phyloP scores from a whole-genome alignment of 148 eudicot genomes.

The Dysphania ambrosioides region DNA sequence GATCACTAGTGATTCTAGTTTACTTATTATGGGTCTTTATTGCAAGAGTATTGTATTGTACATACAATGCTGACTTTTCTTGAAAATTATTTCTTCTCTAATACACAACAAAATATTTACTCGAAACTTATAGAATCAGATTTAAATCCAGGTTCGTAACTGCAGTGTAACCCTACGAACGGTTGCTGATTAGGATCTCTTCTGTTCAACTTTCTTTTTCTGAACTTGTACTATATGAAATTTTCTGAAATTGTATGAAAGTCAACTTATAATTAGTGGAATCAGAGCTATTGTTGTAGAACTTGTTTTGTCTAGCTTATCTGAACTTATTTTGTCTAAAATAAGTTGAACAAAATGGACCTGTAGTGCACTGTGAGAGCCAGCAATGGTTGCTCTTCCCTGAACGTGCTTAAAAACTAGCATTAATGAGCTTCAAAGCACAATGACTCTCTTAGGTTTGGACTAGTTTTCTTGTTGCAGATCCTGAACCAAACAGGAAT shows the following conservation, averaged over 20 bases:
- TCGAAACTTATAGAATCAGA: not conserved
- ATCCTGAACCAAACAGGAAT: conserved; percentile 10
- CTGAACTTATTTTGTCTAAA: too few relatives aligned
- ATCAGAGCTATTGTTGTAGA: too few relatives aligned
- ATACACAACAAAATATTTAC: not conserved
- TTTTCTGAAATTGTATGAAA: too few relatives aligned
- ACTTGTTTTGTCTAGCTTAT: too few relatives aligned
- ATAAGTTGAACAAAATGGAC: too few relatives aligned
- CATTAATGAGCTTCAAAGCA: too few relatives aligned
- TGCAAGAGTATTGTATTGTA: too few relatives aligned
- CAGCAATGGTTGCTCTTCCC: not conserved
- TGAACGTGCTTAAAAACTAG: not conserved
- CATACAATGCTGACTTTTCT: too few relatives aligned
- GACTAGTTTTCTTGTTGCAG: conserved; percentile 6
- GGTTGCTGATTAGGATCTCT: not conserved
- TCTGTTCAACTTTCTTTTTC: too few relatives aligned
- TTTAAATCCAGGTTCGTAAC: not conserved
- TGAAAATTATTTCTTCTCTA: not conserved
- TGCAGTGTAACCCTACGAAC: not conserved
- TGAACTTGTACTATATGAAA: too few relatives aligned
- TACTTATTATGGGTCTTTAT: not conserved
- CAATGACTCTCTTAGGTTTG: too few relatives aligned
- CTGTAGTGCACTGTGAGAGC: not conserved
- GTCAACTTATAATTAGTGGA: too few relatives aligned
- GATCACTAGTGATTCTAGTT: not conserved